Evolutionary conservation across 768 basidiomycete genomes (phyloP), one percentile per base, ranked within the genome.

Genomic region (Pleurotus djamor): DNA sequence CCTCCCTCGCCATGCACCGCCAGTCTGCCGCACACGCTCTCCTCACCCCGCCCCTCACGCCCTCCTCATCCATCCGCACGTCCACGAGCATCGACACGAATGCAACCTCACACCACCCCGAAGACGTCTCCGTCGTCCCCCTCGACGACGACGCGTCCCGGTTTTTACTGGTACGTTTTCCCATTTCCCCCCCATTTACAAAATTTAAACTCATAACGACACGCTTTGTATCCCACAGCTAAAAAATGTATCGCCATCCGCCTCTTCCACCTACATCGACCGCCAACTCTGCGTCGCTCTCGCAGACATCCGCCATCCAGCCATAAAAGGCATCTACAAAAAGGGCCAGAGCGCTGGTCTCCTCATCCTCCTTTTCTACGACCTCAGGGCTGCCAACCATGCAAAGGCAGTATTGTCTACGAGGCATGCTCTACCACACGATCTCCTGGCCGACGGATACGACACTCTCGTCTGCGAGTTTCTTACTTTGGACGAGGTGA

Each of bases 341-440:
- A 41, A 44, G 17, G 38, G 33, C 41, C 73, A 75, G 51, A 74
- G 76, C 8, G 74, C 82, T 38, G 86, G 86, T 5, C 71, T 82
- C 45, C 72, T 88, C 48, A 75, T 88, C 60, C 61, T 87, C 16
- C 81, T 85, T 5, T 88, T 89, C 63, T 83, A 79, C 69, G 86
- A 90, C 63, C 68, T 80, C 47, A 79, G 86, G 52, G 73, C 85
- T 10, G 63, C 60, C 51, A 81, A 86, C 2, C 74, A 74, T 43
- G 75, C 74, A 5, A 41, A 44, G 16, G 37, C 13, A 5, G 2
- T 44, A n/a, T 56, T 56, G 21, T 56, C 54, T 74, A 74, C 5
- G 60, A 61, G 69, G 4, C 62, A 63, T 33, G 75, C 72, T 58
- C 64, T 74, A 5, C 72, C 65, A 33, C 64, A 69, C n/a, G 69